Percentiles rank a stretch among this genome's conserved stretches.
phyloP scores from a whole-genome alignment of 495 filamentous ascomycete genomes.

The Aspergillus egyptiacus region DNA sequence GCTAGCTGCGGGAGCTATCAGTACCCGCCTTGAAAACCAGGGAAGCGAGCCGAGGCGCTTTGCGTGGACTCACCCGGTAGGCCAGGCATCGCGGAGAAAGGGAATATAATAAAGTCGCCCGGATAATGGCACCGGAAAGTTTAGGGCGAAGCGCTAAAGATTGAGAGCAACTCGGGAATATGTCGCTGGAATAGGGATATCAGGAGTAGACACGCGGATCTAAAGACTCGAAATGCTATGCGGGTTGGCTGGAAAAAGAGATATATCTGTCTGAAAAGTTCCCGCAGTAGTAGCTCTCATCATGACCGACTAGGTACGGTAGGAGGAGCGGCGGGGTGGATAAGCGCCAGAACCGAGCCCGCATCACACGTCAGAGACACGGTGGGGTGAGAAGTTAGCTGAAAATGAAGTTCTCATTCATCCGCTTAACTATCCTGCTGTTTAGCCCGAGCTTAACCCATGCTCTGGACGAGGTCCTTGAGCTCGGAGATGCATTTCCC shows the following conservation, averaged over 20 bases:
- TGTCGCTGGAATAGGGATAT: background rate
- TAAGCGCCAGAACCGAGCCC: slow-evolving; percentile 12
- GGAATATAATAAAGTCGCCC: slow-evolving; percentile 8
- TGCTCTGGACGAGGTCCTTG: background rate
- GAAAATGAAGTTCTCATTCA: background rate
- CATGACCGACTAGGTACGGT: slow-evolving; percentile 19
- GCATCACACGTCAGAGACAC: slow-evolving; percentile 5
- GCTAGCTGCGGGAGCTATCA: slow-evolving; percentile 55
- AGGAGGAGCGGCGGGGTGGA: slow-evolving; percentile 9
- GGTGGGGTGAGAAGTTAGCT: background rate
- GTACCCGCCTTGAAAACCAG: background rate
- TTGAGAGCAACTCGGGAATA: slow-evolving; percentile 5
- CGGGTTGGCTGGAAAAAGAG: slow-evolving; percentile 16
- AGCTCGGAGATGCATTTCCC: background rate
- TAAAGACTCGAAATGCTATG: slow-evolving; percentile 9
- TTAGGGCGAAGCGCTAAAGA: slow-evolving; percentile 4
- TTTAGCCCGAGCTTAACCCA: slow-evolving; percentile 2
- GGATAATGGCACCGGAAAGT: slow-evolving; percentile 14
- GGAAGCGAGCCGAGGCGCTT: background rate
- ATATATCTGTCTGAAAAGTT: slow-evolving; percentile 24
- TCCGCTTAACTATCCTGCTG: background rate
- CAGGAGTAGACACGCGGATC: slow-evolving; percentile 3
- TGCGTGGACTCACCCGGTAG: slow-evolving; percentile 61
- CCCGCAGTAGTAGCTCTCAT: slow-evolving; percentile 29
- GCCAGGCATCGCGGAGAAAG: slow-evolving; percentile 61